Base-by-base conservation (phyloP, 23 red algal genomes). In the Gracilaria domingensis region DNA sequence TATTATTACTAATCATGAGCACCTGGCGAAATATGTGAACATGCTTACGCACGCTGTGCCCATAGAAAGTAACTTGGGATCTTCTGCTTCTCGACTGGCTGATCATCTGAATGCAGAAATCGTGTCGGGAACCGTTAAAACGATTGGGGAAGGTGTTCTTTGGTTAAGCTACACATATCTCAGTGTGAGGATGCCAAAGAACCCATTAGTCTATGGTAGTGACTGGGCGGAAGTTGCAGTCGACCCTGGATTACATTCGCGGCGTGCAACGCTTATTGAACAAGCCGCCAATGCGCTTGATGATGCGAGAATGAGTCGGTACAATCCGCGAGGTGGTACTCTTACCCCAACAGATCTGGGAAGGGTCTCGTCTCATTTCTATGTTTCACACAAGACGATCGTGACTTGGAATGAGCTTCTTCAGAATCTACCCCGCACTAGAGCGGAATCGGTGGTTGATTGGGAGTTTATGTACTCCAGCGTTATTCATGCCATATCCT, bases 51-150 rank as follows among this genome's bases (percentile, higher is more conserved):
- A 75, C 25, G 86, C 94, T 36, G 60, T 99, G n/a, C 97, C 97
- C 26, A 99, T 99, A 64, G 97, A 99, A 77, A 94, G 90, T 29
- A 86, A 94, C n/a, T 81, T 99, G 24, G 75, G 88, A 36, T 60
- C 94, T 62, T 96, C 90, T 49, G 86, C 90, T 36, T 95, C 88
- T 29, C 47, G 75, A 35, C 66, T 99, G 7, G 92, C 94, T 44
- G 94, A 99, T 67, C 93, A 95, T 90, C 75, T 99, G 59, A 99
- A 99, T 77, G 97, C 97, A 26, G 97, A 99, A 51, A 91, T 99
- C 73, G 97, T 93, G 23, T 91, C 89, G 23, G 94, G 97, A 50
- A 95, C 84, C 18, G 95, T 99, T 32, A 82, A 94, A 25, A 93
- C 92, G 28, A 78, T 96, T 23, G 86, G 90, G 26, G 94, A 99